Base-by-base conservation (phyloP, 805 yeast genomes). In the Lachancea quebecensis region DNA sequence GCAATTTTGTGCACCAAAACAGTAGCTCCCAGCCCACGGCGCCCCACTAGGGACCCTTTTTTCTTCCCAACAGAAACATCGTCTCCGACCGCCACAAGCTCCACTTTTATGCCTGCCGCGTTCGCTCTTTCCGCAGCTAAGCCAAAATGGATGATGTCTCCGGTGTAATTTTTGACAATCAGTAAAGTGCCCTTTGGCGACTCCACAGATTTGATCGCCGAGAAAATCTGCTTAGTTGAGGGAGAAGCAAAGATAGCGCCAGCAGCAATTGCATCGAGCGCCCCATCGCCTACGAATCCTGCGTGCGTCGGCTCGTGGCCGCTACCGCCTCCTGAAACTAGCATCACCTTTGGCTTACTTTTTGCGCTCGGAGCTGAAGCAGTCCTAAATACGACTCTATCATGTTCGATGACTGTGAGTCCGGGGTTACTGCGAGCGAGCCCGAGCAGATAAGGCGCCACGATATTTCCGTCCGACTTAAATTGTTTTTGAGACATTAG, bases 301-400 rank as follows among this genome's bases (percentile, higher is more conserved):
- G 83, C 85, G 55, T 88, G 95, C 7, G 87, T 72, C 15, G 95
- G 95, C 64, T 88, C 95, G 58, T 87, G 95, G 37, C 95, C 95
- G 4, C 89, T 81, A 15, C 95, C 95, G 40, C 95, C 95, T 41
- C 95, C 95, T 31, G 91, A 81, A 28, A 87, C 65, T 36, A 87
- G 57, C 14, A 84, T 71, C 29, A 87, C 85, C 56, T 83, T 82
- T 29, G 71, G 63, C 40, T 66, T 46, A 29, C 53, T 68, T 62
- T 49, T 48, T n/a, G 50, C 39, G 21, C 62, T 46, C 5, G 50
- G 46, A 25, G 50, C 50, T 9, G 52, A 49, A 2, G 50, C 50
- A 25, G 52, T 47, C n/a, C 52, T 44, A 33, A 29, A 49, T 21
- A 47, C 44, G 10, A 49, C 52, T 14, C 50, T 34, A 34, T 49